Percentiles rank a stretch among this genome's conserved stretches.
Conservation (phyloP, 1,284 basidiomycete genomes). For the Macrocystidia cucumis region DNA sequence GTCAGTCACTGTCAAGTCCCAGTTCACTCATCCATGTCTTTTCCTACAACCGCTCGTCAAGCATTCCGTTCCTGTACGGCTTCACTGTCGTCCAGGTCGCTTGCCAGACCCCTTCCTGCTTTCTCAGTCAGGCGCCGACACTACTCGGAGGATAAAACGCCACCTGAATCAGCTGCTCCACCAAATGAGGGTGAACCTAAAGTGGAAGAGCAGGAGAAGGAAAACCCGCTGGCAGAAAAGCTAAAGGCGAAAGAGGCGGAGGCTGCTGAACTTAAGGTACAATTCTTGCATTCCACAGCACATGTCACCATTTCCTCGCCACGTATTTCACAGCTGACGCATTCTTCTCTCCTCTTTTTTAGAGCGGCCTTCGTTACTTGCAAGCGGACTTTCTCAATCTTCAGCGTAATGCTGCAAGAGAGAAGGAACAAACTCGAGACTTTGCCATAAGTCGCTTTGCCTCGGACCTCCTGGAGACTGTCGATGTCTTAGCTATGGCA, state of each 20-base stretch:
- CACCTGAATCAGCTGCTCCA: slow-evolving; percentile 21
- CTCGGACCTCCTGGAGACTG: slow-evolving; percentile 82
- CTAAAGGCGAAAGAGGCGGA: slow-evolving; percentile 70
- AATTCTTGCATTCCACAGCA: slow-evolving; percentile 18
- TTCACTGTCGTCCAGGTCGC: slow-evolving; percentile 38
- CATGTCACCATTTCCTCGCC: slow-evolving; percentile 3
- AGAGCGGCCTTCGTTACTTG: slow-evolving; percentile 82
- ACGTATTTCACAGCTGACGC: neutral
- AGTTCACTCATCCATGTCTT: slow-evolving; percentile 3
- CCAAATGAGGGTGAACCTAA: slow-evolving; percentile 17
- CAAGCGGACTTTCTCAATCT: slow-evolving; percentile 96
- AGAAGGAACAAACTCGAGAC: slow-evolving; percentile 89
- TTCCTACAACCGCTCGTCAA: slow-evolving; percentile 8
- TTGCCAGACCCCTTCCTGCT: slow-evolving; percentile 29
- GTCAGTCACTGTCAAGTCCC: too few species aligned
- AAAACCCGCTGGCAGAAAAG: slow-evolving; percentile 36
- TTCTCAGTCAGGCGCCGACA: slow-evolving; percentile 25
- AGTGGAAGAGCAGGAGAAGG: slow-evolving; percentile 16
- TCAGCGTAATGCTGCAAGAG: slow-evolving; percentile 83
- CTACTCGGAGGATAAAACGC: slow-evolving; percentile 47
- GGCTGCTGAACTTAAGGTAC: slow-evolving; percentile 67
- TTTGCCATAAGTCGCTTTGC: slow-evolving; percentile 93
- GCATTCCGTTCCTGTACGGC: slow-evolving; percentile 47
- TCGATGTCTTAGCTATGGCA: slow-evolving; percentile 88
- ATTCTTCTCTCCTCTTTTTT: slow-evolving; percentile 9